Evolutionary conservation across 179 eudicot genomes (phyloP).

Genomic region (Amaranthus tricolor): DNA sequence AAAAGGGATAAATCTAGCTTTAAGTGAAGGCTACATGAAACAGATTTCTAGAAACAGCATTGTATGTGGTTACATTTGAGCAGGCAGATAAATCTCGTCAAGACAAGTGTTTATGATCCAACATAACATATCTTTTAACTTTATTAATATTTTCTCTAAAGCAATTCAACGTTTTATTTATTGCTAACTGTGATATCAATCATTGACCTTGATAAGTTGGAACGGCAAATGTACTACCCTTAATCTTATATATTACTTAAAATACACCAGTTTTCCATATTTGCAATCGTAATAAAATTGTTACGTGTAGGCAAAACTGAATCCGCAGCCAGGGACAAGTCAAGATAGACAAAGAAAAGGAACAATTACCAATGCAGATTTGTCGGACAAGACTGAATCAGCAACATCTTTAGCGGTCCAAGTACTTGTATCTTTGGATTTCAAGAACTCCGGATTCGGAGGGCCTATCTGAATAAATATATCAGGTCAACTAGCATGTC

Average conservation of each 20-base stretch:
- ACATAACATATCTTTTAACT: background rate
- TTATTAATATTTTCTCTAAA: background rate
- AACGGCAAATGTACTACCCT: background rate
- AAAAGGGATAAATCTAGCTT: background rate
- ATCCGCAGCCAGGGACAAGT: no score
- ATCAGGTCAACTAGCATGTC: constrained; percentile 23
- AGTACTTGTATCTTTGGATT: constrained; percentile 71
- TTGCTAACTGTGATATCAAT: background rate
- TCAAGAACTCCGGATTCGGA: constrained; percentile 71
- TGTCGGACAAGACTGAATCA: constrained; percentile 86
- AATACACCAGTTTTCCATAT: background rate
- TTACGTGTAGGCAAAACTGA: no score
- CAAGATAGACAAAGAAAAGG: background rate
- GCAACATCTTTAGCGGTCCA: constrained; percentile 86
- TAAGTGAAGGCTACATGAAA: background rate
- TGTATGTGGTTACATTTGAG: background rate
- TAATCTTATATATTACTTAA: background rate
- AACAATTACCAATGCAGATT: constrained; percentile 74
- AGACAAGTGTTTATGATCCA: background rate
- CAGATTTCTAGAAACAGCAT: background rate
- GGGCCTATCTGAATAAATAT: constrained; percentile 87
- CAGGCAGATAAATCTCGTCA: background rate
- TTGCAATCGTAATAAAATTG: background rate
- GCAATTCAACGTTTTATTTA: background rate
- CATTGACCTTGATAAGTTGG: background rate